Percentiles rank a stretch among this genome's conserved stretches.
Conservation (phyloP, 768 basidiomycete species). For the Punctularia strigosozonata region DNA sequence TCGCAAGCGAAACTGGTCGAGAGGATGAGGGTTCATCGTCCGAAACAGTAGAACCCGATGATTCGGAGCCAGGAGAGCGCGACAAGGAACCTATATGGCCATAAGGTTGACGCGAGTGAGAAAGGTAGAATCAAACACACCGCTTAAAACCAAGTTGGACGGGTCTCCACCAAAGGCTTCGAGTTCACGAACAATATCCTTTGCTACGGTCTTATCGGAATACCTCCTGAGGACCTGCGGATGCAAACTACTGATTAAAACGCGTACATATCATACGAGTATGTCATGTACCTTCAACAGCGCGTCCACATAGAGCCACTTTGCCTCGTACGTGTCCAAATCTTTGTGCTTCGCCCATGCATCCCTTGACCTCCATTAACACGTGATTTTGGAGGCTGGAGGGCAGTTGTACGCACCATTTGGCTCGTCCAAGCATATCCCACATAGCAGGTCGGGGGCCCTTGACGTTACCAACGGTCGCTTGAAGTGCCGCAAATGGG, state of each 20-base stretch:
- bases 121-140: constrained; percentile 27
- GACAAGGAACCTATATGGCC: constrained; percentile 23
- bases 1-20: not conserved
- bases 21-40: constrained; percentile 20
- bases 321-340: constrained; percentile 66
- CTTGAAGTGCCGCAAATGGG: constrained; percentile 24
- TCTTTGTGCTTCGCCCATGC: constrained; percentile 93
- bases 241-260: not conserved
- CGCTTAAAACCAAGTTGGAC: constrained; percentile 49
- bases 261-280: constrained; percentile 1
- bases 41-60: constrained; percentile 54
- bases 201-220: constrained; percentile 71
- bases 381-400: constrained; percentile 9
- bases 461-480: constrained; percentile 83
- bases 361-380: constrained; percentile 44
- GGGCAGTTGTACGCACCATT: constrained; percentile 55
- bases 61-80: constrained; percentile 44
- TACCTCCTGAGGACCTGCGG: constrained; percentile 70
- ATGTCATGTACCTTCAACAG: constrained; percentile 51
- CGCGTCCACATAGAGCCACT: constrained; percentile 82
- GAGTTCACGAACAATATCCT: constrained; percentile 64
- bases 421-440: constrained; percentile 87
- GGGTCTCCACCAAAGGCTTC: constrained; percentile 67
- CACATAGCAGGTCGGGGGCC: constrained; percentile 72
- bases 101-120: constrained; percentile 1